Evolutionary conservation across 495 filamentous ascomycete species (phyloP), one percentile per base, ranked within the genome.

Genomic region (Neurospora sp.): DNA sequence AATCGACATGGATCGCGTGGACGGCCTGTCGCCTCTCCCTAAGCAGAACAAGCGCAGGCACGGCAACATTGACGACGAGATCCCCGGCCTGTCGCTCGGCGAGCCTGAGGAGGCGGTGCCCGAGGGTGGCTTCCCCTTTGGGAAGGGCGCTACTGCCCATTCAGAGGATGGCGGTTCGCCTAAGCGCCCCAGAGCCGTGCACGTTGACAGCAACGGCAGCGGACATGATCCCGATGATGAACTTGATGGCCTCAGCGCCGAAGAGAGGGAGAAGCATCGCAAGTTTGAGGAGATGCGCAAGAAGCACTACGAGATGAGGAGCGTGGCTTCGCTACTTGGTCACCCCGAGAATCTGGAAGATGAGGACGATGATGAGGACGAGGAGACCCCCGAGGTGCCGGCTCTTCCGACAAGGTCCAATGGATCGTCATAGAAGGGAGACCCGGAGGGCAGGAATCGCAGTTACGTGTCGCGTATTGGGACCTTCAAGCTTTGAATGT

Each of bases 301-400:
- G 88, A 93, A 89, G 83, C 96, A 99, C 81, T 99, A 99, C 80
- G 96, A 98, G 86, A 98, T 99, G 96, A 94, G 89, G 86, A 91
- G 96, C 78, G 93, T 98, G 31, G 97, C 94, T 75, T 88, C 90
- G 76, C 82, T 98, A 71, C 87, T 99, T 73, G 96, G 94, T 12
- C 88, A 90, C 71, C 87, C 87, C 3, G 89, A 90, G 75, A 79
- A 83, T 1, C 70, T 88, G 27, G 83, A 82, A 8, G 80, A 74
- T 9, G 82, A 75, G 37, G 77, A 78, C 3, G 80, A 78, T 0
- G 78, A 77, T 4, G 77, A 76, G 12, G 75, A 74, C 3, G 71
- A 73, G 8, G 71, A 75, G 2, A 65, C 73, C 16, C 65, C 73
- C 0, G 72, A 70, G 65, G 71, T 75, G 72, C 83, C 83, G 70